A percentile compares a stretch with the other conserved stretches of the same genome.
These are phyloP conservation scores for Sequoia sempervirens DNA, from an alignment of 75 land plant genomes.

Conservation along the genomic window DNA sequence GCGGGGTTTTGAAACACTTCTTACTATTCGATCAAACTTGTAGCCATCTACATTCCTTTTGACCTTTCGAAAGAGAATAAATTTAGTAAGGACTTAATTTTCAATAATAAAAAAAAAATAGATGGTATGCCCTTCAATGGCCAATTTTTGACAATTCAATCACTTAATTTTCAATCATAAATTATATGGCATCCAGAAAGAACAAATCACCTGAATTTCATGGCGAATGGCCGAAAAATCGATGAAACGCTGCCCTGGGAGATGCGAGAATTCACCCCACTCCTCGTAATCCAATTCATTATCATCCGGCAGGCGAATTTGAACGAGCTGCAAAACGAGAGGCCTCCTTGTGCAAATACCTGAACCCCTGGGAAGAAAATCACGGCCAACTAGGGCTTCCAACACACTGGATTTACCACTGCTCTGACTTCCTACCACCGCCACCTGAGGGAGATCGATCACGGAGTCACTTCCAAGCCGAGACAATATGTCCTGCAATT, in stretches of 20 bases:
- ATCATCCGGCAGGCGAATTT: conserved; percentile 31
- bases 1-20: neutral
- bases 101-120: neutral
- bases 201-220: conserved; percentile 66
- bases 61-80: neutral
- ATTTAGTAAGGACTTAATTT: neutral
- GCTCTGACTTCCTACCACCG: conserved; percentile 90
- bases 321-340: conserved; percentile 72
- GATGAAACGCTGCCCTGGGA: conserved; percentile 56
- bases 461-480: conserved; percentile 65
- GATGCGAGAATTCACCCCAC: conserved; percentile 86
- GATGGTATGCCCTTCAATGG: neutral
- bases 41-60: neutral
- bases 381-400: conserved; percentile 82
- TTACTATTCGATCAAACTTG: neutral
- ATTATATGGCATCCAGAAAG: neutral
- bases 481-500: conserved; percentile 82
- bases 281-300: conserved; percentile 28
- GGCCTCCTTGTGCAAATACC: conserved; percentile 85
- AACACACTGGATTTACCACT: conserved; percentile 95
- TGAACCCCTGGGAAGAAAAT: conserved; percentile 69
- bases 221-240: conserved; percentile 67
- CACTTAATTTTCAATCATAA: neutral
- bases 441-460: conserved; percentile 86
- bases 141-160: neutral